Conservation (phyloP, 108 stramenopile species). For the Cafeteria roenbergensis region DNA sequence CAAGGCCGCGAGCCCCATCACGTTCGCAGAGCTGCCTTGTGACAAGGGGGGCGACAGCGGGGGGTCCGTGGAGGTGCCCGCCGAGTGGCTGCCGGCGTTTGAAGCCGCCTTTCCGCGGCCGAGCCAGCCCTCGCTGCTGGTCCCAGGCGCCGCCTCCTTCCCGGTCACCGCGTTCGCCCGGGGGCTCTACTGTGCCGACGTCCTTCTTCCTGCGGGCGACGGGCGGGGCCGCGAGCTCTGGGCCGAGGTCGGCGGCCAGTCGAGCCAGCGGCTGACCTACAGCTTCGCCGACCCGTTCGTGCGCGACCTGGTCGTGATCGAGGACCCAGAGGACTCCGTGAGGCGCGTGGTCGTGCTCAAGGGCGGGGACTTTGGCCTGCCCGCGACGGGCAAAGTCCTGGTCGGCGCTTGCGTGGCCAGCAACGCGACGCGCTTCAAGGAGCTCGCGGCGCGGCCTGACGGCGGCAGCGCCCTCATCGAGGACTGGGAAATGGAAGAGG, state of each 20-base stretch:
- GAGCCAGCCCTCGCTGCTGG: not conserved
- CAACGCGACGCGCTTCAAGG: too few relatives aligned
- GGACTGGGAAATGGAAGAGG: too few relatives aligned
- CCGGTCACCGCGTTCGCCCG: too few relatives aligned
- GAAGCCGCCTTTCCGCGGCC: not conserved
- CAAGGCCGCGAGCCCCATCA: not conserved
- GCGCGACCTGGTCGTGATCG: not conserved
- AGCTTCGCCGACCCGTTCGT: not conserved
- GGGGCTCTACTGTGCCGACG: not conserved
- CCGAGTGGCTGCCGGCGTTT: not conserved
- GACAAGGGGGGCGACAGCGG: not conserved
- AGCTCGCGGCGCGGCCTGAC: too few relatives aligned
- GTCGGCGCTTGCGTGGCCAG: too few relatives aligned
- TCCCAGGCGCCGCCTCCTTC: too few relatives aligned
- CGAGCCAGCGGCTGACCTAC: not conserved
- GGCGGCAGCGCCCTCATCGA: too few relatives aligned
- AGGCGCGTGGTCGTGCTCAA: not conserved
- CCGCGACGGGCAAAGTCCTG: too few relatives aligned
- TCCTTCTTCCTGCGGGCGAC: not conserved
- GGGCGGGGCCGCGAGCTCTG: not conserved
- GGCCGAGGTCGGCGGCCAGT: not conserved
- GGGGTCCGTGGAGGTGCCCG: not conserved
- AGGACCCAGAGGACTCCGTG: not conserved
- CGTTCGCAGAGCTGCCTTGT: not conserved
- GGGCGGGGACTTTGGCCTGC: not conserved